These are phyloP conservation scores for Galerina marginata DNA, from an alignment of 768 basidiomycete genomes.

Conservation along the genomic window DNA sequence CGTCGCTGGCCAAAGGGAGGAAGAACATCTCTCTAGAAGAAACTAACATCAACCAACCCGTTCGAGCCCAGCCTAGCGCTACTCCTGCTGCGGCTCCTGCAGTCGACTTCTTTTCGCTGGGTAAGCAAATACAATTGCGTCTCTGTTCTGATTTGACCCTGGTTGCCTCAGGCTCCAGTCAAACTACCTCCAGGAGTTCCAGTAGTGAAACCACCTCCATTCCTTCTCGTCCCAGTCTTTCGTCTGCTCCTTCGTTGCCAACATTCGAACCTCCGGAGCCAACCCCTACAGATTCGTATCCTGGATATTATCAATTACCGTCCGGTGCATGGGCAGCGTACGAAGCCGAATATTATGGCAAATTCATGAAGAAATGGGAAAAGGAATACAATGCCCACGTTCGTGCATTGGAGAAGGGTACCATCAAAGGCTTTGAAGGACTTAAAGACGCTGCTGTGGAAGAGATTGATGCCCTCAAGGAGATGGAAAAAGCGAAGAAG, in stretches of 20 bases:
- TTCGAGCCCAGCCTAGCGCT: conserved; percentile 20
- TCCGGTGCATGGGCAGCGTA: conserved; percentile 81
- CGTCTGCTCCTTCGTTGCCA: conserved; percentile 72
- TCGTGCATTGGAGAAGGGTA: conserved; percentile 73
- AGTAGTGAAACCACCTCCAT: conserved; percentile 24
- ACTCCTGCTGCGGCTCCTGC: conserved; percentile 35
- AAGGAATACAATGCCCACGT: conserved; percentile 73
- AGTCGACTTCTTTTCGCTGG: conserved; percentile 73
- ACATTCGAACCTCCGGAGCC: conserved; percentile 78
- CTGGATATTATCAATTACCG: conserved; percentile 86
- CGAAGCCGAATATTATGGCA: conserved; percentile 70
- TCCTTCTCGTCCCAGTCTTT: conserved; percentile 42
- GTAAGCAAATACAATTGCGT: conserved; percentile 36
- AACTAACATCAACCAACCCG: conserved; percentile 20
- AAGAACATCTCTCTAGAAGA: conserved; percentile 62
- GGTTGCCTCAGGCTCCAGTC: conserved; percentile 22
- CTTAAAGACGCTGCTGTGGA: conserved; percentile 57
- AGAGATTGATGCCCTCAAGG: conserved; percentile 69
- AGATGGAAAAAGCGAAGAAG: conserved; percentile 78
- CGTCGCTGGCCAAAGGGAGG: conserved; percentile 62
- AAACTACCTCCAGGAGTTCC: conserved; percentile 14
- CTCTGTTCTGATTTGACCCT: conserved; percentile 19
- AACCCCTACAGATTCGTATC: conserved; percentile 75
- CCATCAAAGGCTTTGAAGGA: conserved; percentile 72
- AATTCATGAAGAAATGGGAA: conserved; percentile 76